Evolutionary conservation across 805 yeast species (phyloP).

Genomic region (Candida endomychidarum): DNA sequence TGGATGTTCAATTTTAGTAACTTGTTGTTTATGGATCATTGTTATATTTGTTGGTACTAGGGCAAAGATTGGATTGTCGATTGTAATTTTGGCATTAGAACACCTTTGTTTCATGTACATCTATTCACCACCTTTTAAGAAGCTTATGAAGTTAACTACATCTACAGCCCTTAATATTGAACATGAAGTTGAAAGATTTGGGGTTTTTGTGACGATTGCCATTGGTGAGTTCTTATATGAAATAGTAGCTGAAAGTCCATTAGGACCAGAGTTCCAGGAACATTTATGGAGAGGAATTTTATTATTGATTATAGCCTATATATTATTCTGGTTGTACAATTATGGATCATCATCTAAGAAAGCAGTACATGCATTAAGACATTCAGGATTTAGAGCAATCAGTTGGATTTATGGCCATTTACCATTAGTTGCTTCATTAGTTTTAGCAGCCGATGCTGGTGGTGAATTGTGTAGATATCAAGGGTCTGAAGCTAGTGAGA

Average conservation of each 20-base stretch:
- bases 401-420: slow-evolving; percentile 49
- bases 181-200: slow-evolving; percentile 62
- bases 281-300: slow-evolving; percentile 50
- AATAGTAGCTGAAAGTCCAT: slow-evolving; percentile 49
- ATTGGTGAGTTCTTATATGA: slow-evolving; percentile 62
- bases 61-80: slow-evolving; percentile 47
- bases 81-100: slow-evolving; percentile 44
- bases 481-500: not conserved
- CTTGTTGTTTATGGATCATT: slow-evolving; percentile 48
- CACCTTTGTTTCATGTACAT: slow-evolving; percentile 32
- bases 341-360: slow-evolving; percentile 49
- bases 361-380: slow-evolving; percentile 56
- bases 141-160: slow-evolving; percentile 38
- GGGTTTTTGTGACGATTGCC: slow-evolving; percentile 61
- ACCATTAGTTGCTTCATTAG: slow-evolving; percentile 50
- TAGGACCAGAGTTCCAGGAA: slow-evolving; percentile 45
- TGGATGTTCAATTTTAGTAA: slow-evolving; percentile 28
- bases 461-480: slow-evolving; percentile 41
- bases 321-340: slow-evolving; percentile 53
- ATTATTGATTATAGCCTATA: slow-evolving; percentile 47
- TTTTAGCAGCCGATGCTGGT: slow-evolving; percentile 60
- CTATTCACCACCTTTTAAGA: slow-evolving; percentile 51
- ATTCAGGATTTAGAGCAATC: slow-evolving; percentile 46
- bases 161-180: slow-evolving; percentile 66
- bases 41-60: slow-evolving; percentile 50